A percentile compares a stretch with the other conserved stretches of the same genome.
phyloP scores from a whole-genome alignment of 306 rosid species.

The Vicia sativa region DNA sequence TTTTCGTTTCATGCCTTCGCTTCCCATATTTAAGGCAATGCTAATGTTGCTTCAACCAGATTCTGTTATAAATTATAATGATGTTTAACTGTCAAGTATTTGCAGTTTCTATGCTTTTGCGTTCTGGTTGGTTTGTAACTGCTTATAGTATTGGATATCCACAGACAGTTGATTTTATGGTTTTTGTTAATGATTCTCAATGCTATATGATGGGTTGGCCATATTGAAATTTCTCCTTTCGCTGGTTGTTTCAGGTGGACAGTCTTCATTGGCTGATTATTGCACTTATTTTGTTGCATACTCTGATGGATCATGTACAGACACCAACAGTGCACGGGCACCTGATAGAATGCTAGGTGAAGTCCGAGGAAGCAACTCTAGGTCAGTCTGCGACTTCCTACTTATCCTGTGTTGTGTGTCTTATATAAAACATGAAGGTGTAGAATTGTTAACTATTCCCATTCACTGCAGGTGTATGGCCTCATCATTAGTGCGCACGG shows the following conservation, averaged over 20 bases:
- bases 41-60: conserved; percentile 8
- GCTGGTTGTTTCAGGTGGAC: conserved; percentile 77
- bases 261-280: conserved; percentile 95
- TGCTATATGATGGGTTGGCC: conserved; percentile 25
- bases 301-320: conserved; percentile 97
- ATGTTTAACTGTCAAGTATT: conserved; percentile 28
- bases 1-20: conserved; percentile 10
- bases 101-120: conserved; percentile 10
- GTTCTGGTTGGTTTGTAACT: conserved; percentile 26
- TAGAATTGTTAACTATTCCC: conserved; percentile 38
- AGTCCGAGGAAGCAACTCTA: conserved; percentile 89
- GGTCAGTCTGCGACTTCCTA: conserved; percentile 52
- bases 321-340: conserved; percentile 80
- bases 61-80: conserved; percentile 20
- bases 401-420: conserved; percentile 7
- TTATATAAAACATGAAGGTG: conserved; percentile 8
- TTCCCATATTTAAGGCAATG: conserved; percentile 19
- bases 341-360: conserved; percentile 99
- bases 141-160: conserved; percentile 16
- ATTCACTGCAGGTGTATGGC: conserved; percentile 78
- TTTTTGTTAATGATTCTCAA: conserved; percentile 25
- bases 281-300: conserved; percentile 95
- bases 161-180: conserved; percentile 11
- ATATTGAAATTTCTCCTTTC: conserved; percentile 24
- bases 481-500: conserved; percentile 88